Conservation (phyloP, 179 eudicot genomes). For the Nepenthes alata region DNA sequence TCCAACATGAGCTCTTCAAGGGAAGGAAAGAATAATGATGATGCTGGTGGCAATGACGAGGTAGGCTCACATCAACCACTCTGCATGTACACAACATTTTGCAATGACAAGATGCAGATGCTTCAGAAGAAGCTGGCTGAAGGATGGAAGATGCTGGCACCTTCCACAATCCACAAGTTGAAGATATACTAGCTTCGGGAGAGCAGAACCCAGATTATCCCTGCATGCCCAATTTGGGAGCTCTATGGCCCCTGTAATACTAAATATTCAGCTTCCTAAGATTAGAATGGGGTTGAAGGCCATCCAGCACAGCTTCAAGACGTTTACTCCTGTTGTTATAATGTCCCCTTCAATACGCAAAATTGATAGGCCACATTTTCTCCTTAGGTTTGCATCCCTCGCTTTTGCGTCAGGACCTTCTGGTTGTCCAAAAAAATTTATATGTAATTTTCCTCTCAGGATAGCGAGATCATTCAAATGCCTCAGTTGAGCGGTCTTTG, state of each 20-base stretch:
- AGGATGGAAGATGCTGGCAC: conserved; percentile 13
- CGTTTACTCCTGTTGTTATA: neutral
- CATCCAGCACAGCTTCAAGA: conserved; percentile 13
- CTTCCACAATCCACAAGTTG: conserved; percentile 9
- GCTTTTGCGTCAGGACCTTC: conserved; percentile 4
- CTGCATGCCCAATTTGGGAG: conserved; percentile 20
- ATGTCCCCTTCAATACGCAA: neutral
- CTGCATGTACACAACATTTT: conserved; percentile 16
- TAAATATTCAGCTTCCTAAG: conserved; percentile 12
- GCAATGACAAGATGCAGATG: conserved; percentile 6
- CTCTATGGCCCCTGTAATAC: conserved; percentile 13
- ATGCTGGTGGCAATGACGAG: neutral
- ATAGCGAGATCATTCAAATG: neutral
- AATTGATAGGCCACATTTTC: conserved; percentile 1
- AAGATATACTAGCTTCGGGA: conserved; percentile 14
- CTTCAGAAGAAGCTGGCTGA: conserved; percentile 18
- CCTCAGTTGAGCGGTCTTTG: conserved; percentile 2
- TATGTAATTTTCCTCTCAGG: neutral
- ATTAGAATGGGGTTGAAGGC: conserved; percentile 16
- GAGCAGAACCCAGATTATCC: conserved; percentile 8
- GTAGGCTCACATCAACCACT: neutral
- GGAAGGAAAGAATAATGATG: conserved; percentile 11
- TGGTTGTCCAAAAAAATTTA: neutral
- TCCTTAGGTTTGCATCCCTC: conserved; percentile 6
- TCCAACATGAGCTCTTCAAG: conserved; percentile 8